These are phyloP conservation scores for Ustilago xerochloae DNA, from an alignment of 1,284 basidiomycete genomes.

Conservation along the genomic window DNA sequence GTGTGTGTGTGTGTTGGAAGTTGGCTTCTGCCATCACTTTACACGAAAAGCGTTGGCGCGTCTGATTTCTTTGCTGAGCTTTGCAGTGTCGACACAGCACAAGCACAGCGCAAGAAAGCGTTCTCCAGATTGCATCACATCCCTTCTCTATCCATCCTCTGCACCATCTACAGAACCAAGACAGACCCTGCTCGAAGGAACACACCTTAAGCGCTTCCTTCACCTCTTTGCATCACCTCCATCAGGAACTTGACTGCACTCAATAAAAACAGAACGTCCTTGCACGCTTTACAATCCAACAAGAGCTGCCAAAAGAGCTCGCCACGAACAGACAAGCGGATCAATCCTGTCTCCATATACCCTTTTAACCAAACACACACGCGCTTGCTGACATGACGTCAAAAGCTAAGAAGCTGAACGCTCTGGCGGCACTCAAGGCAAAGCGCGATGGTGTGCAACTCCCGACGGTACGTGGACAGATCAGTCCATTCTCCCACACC, in stretches of 20 bases:
- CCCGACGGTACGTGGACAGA: slow-evolving; percentile 22
- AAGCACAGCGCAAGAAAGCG: no score
- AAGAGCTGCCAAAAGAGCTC: no score
- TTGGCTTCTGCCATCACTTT: background rate
- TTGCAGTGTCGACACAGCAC: no score
- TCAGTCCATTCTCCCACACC: background rate
- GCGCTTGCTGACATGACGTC: slow-evolving; percentile 37
- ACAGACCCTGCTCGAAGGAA: no score
- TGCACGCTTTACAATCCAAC: no score
- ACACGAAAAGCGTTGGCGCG: slow-evolving; percentile 6
- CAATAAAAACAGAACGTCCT: no score
- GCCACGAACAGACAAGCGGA: background rate
- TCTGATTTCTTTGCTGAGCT: background rate
- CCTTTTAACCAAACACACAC: background rate
- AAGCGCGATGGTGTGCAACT: slow-evolving; percentile 51
- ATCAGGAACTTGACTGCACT: no score
- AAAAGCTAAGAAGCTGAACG: slow-evolving; percentile 56
- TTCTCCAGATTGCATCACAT: no score
- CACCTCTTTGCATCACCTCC: no score
- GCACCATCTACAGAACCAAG: no score
- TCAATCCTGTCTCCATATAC: background rate
- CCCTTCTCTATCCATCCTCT: background rate
- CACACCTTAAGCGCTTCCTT: no score
- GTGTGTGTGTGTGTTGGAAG: background rate
- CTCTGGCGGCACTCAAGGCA: slow-evolving; percentile 65